Evolutionary conservation across 768 basidiomycete genomes (phyloP), one percentile per base, ranked within the genome.

Genomic region (Rhizopogon vulgaris): DNA sequence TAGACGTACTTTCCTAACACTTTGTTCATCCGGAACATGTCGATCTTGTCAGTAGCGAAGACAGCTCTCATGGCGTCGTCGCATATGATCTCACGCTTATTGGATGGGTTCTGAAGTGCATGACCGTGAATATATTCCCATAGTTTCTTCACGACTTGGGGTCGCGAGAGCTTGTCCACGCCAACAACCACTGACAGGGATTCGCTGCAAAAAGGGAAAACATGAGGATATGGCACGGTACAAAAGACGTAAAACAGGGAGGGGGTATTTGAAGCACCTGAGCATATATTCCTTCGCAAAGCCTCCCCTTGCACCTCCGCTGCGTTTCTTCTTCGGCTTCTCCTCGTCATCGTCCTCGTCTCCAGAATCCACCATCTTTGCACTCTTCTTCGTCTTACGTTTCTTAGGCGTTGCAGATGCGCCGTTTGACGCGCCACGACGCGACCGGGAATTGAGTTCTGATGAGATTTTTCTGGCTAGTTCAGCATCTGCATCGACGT

Each of bases 21-120:
- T 69, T 94, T 92, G 77, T 94, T 95, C 93, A 95, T 95, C 58
- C 76, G 83, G 72, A 95, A 94, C 91, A 94, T 94, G 69, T 90
- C 83, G 52, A 96, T 81, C 65, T 83, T 87, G 57, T 91, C 87
- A 11, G 80, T 78, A 52, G 78, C 79, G 66, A 97, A 95, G 18
- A 95, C 79, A 6, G 84, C 80, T 60, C 77, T 78, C 58, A 96
- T 64, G 15, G 68, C 73, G 15, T 76, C 72, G 66, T 97, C 93
- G 62, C 93, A 94, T 2, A 92, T 57, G 55, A 97, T 96, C 66
- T 90, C 90, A 51, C 82, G 81, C 69, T 77, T 87, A 68, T 95
- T 90, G 1, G 63, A 66, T 5, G 91, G 90, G 63, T 97, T 94
- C 71, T 97, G 93, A 41, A 94, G 73, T 27, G 82, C 75, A 52